Base-by-base conservation (phyloP, 108 stramenopile genomes). In the Cylindrotheca fusiformis region DNA sequence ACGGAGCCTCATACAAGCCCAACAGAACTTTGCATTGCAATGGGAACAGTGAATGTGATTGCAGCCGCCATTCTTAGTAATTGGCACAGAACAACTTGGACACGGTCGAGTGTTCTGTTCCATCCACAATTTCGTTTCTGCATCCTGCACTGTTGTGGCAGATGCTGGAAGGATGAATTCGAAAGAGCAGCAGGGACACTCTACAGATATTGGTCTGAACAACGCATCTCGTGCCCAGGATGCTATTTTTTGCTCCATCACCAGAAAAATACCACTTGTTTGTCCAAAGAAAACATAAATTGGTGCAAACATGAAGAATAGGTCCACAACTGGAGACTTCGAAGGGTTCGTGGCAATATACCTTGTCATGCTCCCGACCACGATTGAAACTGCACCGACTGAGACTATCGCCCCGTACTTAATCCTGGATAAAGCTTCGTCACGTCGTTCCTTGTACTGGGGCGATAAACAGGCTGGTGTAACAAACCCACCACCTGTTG, bases 1-100 rank as follows among this genome's bases (percentile, higher is more conserved):
- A 33, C 65, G 48, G 0, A 69, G 48, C 57, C 82, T 51, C 83
- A 87, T 84, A 48, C 86, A 87, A 0, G 78, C 80, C 86, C 86
- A 87, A 58, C 86, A 87, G 68, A 87, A 87, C 1, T 74, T 49
- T 14, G 59, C 71, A 1, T 52, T 53, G 63, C 86, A 87, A 28
- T 69, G 72, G 30, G 72, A 65, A 58, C 86, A 87, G 32, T 32
- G 51, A 36, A 76, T 69, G 44, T 76, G 75, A 64, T 76, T 76
- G 58, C 75, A 72, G 18, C 70, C 76, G 23, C 47, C 71, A 24
- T 32, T 32, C 49, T 77, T 77, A n/a, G 51, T 27, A 48, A 77
- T 77, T 8, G 49, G 65, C 19, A 47, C 70, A 19, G 65, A 67
- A 68, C 76, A 77, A n/a, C 55, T 65, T 12, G 76, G 76, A 68